Conservation (phyloP, 108 stramenopile species). For the Pelagomonas calceolata region DNA sequence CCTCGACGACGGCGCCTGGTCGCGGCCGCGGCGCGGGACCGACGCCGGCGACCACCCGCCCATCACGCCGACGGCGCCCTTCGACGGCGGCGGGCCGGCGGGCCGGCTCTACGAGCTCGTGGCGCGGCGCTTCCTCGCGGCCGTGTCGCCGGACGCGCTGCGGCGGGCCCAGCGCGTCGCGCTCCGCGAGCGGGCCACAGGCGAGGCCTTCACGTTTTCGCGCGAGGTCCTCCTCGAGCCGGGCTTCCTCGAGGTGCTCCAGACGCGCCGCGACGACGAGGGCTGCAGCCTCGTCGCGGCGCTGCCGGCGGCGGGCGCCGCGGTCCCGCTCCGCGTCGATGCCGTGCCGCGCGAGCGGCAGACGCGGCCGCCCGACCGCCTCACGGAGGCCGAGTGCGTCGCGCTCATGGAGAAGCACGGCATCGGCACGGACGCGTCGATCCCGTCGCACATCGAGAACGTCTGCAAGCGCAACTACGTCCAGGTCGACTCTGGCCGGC, state of each 20-base stretch:
- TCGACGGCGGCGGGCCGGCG: neutral
- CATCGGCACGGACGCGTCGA: conserved; percentile 91
- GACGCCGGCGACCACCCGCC: conserved; percentile 36
- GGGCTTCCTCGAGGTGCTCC: conserved; percentile 17
- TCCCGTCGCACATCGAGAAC: conserved; percentile 74
- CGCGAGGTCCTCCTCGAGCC: neutral
- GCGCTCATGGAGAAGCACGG: conserved; percentile 63
- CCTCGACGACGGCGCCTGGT: conserved; percentile 20
- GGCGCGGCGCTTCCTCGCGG: conserved; percentile 17
- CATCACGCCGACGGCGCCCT: conserved; percentile 15
- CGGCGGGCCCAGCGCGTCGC: neutral
- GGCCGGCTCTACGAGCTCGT: conserved; percentile 23
- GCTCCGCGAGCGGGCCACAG: neutral
- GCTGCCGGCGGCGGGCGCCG: conserved; percentile 59
- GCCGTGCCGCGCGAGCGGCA: neutral
- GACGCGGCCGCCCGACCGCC: conserved; percentile 16
- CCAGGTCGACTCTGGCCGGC: conserved; percentile 50
- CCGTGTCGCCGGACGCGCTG: conserved; percentile 14
- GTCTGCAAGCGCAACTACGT: conserved; percentile 74
- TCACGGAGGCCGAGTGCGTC: conserved; percentile 20
- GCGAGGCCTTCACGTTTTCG: neutral
- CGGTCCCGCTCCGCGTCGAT: conserved; percentile 7
- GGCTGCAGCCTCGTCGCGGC: conserved; percentile 16
- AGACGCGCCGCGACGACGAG: neutral
- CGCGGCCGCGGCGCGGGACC: conserved; percentile 35